phyloP scores from a whole-genome alignment of 257 asterid genomes.

The Capsicum baccatum region DNA sequence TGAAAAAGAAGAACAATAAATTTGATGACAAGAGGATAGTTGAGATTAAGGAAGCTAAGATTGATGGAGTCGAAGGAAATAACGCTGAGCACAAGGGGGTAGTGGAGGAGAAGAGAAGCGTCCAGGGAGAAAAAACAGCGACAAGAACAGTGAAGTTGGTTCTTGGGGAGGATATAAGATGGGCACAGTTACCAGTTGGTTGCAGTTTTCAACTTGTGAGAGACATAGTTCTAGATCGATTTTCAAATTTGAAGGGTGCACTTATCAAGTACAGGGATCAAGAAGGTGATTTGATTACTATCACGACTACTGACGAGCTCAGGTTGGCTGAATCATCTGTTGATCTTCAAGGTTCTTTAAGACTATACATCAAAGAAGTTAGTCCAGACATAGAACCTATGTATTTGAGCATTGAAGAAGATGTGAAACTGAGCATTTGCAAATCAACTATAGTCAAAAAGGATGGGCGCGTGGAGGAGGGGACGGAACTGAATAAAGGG shows the following conservation, averaged over 20 bases:
- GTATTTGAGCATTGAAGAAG: constrained; percentile 52
- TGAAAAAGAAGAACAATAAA: constrained; percentile 64
- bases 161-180: constrained; percentile 85
- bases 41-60: constrained; percentile 38
- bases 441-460: constrained; percentile 41
- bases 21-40: constrained; percentile 46
- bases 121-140: constrained; percentile 61
- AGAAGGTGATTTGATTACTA: constrained; percentile 91
- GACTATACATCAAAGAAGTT: constrained; percentile 78
- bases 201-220: constrained; percentile 72
- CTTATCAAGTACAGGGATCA: constrained; percentile 88
- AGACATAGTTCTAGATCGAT: constrained; percentile 68
- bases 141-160: constrained; percentile 75
- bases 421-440: constrained; percentile 37
- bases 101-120: constrained; percentile 66
- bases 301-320: constrained; percentile 83
- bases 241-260: constrained; percentile 71
- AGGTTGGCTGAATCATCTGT: constrained; percentile 86
- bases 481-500: constrained; percentile 36
- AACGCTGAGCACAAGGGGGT: constrained; percentile 71
- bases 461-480: constrained; percentile 39
- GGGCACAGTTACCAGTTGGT: constrained; percentile 73
- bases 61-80: constrained; percentile 47
- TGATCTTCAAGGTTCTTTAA: constrained; percentile 67
- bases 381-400: constrained; percentile 76